Conservation (phyloP, 2,329 filamentous ascomycete genomes). For the Talaromyces sp. region DNA sequence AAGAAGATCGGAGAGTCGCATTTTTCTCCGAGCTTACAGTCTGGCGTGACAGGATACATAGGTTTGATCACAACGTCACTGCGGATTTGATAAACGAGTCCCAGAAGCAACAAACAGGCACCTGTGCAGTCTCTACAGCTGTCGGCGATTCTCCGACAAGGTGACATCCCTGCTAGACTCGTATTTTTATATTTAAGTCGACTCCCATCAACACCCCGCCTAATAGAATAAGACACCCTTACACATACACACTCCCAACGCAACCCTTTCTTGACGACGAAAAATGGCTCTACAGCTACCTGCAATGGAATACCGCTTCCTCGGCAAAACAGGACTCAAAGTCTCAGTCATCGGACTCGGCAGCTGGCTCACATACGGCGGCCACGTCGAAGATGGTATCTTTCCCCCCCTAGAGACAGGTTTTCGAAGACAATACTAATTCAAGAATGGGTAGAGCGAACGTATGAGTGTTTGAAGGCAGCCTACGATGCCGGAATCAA, state of each 20-base stretch:
- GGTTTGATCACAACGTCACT: not conserved
- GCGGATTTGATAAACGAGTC: not conserved
- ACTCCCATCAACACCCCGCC: not conserved
- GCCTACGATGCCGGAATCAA: constrained; percentile 58
- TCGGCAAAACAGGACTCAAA: constrained; percentile 64
- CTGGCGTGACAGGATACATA: not conserved
- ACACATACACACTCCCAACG: not conserved
- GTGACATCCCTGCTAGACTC: not conserved
- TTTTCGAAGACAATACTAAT: not conserved
- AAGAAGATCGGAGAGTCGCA: not conserved
- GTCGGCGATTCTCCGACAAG: not conserved
- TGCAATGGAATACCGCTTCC: constrained; percentile 65
- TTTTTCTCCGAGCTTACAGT: not conserved
- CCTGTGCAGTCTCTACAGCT: not conserved
- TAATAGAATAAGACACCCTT: not conserved
- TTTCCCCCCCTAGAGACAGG: not conserved
- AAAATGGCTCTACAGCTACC: not conserved
- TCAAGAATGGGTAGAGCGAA: constrained; percentile 23
- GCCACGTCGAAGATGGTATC: constrained; percentile 65
- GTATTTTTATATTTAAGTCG: not conserved
- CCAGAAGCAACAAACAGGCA: not conserved
- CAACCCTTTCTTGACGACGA: not conserved
- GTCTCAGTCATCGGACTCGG: constrained; percentile 69
- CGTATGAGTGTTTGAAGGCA: constrained; percentile 46
- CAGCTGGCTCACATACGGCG: constrained; percentile 65